Evolutionary conservation across 441 rosid genomes (phyloP).

Genomic region (Gossypium lobatum): DNA sequence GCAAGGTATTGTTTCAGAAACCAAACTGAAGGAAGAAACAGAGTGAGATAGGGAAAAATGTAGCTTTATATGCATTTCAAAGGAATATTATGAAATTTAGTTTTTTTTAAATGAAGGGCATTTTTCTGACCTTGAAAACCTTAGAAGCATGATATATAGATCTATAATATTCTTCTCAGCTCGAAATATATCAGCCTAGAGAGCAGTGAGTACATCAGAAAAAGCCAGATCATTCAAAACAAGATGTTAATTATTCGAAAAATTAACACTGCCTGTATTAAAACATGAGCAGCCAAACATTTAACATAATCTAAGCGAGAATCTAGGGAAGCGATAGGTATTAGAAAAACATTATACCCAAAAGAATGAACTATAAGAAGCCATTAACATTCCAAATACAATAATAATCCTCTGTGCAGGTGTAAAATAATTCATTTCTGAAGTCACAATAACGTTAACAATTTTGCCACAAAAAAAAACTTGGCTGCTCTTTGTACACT

Average conservation of each 20-base stretch:
- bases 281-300: background rate
- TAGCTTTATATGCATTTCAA: background rate
- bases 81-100: background rate
- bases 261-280: background rate
- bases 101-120: background rate
- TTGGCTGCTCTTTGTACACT: background rate
- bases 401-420: background rate
- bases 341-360: background rate
- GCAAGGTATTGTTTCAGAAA: conserved; percentile 80
- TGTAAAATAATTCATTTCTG: background rate
- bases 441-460: background rate
- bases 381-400: background rate
- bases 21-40: conserved; percentile 56
- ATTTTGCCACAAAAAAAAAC: background rate
- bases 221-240: background rate
- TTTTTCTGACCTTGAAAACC: conserved; percentile 78
- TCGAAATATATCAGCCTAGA: conserved; percentile 89
- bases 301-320: background rate
- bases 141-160: conserved; percentile 85
- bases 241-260: background rate
- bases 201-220: conserved; percentile 16
- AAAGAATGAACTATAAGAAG: background rate
- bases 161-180: conserved; percentile 78
- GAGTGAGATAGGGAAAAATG: background rate
- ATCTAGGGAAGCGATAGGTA: background rate